A percentile compares a stretch with the other conserved stretches of the same genome.
Conservation (phyloP, 2,329 filamentous ascomycete species). For the Colletotrichum aenigma region DNA sequence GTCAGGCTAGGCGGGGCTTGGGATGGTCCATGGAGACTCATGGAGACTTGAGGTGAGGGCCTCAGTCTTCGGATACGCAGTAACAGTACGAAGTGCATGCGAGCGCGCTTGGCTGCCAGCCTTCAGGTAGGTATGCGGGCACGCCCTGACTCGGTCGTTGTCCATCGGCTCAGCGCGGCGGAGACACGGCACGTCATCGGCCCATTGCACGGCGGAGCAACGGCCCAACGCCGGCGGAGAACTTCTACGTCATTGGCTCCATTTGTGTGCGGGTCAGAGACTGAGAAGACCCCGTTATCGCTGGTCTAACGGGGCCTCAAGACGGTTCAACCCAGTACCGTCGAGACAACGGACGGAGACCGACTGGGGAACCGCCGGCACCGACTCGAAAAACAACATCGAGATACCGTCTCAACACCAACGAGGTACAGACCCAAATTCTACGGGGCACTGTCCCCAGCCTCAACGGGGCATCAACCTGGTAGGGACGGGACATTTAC, state of each 20-base stretch:
- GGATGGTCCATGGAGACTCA: background rate
- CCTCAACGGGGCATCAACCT: slow-evolving; percentile 7
- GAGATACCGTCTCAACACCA: slow-evolving; percentile 1
- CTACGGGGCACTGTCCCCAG: slow-evolving; percentile 4
- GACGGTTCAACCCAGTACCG: slow-evolving; percentile 12
- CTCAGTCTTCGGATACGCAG: background rate
- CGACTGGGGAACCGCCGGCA: slow-evolving; percentile 17
- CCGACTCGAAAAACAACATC: slow-evolving; percentile 6
- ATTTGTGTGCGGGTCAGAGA: slow-evolving; percentile 4
- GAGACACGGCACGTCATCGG: slow-evolving; percentile 20
- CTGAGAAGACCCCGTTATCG: background rate
- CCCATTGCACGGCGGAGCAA: slow-evolving; percentile 12
- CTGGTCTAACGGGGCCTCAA: slow-evolving; percentile 13
- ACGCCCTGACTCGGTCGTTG: slow-evolving; percentile 12
- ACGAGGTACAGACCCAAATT: background rate
- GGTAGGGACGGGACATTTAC: slow-evolving; percentile 5
- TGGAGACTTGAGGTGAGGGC: background rate
- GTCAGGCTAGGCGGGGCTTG: background rate
- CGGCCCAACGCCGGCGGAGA: slow-evolving; percentile 16
- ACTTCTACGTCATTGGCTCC: slow-evolving; percentile 17
- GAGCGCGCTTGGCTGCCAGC: background rate
- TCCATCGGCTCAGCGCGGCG: slow-evolving; percentile 13
- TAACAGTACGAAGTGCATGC: background rate
- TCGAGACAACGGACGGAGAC: slow-evolving; percentile 14
- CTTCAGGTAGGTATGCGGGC: background rate